Percentiles rank a stretch among this genome's conserved stretches.
These are phyloP conservation scores for Trichoderma erinaceum DNA, from an alignment of 495 filamentous ascomycete genomes.

Conservation along the genomic window DNA sequence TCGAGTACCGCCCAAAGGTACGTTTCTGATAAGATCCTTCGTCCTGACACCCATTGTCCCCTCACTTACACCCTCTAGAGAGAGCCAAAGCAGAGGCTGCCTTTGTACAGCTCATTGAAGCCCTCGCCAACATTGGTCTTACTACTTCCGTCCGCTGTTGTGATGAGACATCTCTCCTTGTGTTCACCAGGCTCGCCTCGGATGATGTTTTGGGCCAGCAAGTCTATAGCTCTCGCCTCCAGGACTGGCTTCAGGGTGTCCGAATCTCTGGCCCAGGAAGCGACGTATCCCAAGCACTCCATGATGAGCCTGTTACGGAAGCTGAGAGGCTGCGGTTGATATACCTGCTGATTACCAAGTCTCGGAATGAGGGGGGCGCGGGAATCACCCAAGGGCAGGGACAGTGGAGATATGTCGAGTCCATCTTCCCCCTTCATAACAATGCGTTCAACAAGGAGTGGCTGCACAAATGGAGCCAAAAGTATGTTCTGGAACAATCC, in stretches of 20 bases:
- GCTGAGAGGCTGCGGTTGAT: slow-evolving; percentile 83
- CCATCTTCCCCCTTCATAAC: slow-evolving; percentile 86
- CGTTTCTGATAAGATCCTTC: slow-evolving; percentile 18
- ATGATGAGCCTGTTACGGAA: slow-evolving; percentile 67
- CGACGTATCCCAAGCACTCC: slow-evolving; percentile 57
- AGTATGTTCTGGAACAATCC: slow-evolving; percentile 67
- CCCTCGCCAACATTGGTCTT: slow-evolving; percentile 67
- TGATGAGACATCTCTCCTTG: slow-evolving; percentile 65
- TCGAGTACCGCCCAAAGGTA: slow-evolving; percentile 59
- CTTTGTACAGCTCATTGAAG: slow-evolving; percentile 68
- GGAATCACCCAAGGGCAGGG: slow-evolving; percentile 79
- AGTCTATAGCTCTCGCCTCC: slow-evolving; percentile 69
- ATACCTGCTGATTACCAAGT: slow-evolving; percentile 79
- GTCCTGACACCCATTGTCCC: background rate
- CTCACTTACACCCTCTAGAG: slow-evolving; percentile 38
- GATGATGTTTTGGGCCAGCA: slow-evolving; percentile 54
- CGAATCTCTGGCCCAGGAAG: slow-evolving; percentile 71
- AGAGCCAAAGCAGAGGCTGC: slow-evolving; percentile 59
- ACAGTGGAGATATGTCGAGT: slow-evolving; percentile 77
- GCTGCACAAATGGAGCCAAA: slow-evolving; percentile 82
- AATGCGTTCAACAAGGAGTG: slow-evolving; percentile 79
- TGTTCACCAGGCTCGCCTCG: slow-evolving; percentile 76
- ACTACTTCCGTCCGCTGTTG: slow-evolving; percentile 81
- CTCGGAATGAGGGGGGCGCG: slow-evolving; percentile 75
- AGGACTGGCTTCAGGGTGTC: slow-evolving; percentile 94